Evolutionary conservation across 768 basidiomycete genomes (phyloP).

Genomic region (Favolaschia claudopus): DNA sequence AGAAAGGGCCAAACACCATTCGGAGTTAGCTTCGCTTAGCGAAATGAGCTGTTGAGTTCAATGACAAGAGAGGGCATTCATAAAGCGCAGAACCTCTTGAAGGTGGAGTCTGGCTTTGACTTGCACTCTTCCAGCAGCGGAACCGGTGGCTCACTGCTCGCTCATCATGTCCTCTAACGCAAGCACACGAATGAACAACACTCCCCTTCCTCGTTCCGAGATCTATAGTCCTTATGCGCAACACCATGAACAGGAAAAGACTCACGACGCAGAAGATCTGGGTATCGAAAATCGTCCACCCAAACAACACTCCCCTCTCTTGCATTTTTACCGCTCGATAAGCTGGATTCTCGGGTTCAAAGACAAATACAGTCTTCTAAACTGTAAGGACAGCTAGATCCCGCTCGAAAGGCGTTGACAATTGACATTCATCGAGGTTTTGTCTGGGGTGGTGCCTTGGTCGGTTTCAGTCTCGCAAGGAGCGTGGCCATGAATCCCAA

Average conservation of each 20-base stretch:
- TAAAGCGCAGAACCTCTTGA: too few species aligned
- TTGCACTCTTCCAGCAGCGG: too few species aligned
- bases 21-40: too few species aligned
- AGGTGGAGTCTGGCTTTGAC: too few species aligned
- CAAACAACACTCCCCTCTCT: not conserved
- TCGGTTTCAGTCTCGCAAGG: constrained; percentile 34
- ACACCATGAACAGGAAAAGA: not conserved
- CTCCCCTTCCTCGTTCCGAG: too few species aligned
- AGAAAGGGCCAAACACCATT: too few species aligned
- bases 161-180: too few species aligned
- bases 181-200: too few species aligned
- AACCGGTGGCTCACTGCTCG: too few species aligned
- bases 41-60: too few species aligned
- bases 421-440: constrained; percentile 23
- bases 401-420: not conserved
- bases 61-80: too few species aligned
- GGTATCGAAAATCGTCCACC: not conserved
- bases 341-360: constrained; percentile 36
- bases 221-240: too few species aligned
- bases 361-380: constrained; percentile 31
- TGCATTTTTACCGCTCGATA: constrained; percentile 29
- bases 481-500: constrained; percentile 27
- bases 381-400: constrained; percentile 19
- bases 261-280: not conserved
- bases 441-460: constrained; percentile 35